phyloP scores from a whole-genome alignment of 345 rosid genomes.

The Rubroshorea leprosula region DNA sequence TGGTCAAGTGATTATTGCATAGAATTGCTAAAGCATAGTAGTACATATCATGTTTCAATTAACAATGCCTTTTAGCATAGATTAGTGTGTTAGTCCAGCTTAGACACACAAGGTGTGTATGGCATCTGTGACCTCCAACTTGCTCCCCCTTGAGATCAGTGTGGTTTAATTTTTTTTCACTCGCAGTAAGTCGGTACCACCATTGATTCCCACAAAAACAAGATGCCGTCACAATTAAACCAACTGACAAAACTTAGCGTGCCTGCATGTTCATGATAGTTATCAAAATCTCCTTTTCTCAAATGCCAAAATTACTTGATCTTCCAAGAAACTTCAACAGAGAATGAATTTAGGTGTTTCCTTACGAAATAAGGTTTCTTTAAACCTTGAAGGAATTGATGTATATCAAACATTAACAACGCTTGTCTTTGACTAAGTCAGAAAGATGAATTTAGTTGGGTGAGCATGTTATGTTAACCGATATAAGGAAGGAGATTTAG shows the following conservation, averaged over 20 bases:
- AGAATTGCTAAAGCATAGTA: constrained; percentile 19
- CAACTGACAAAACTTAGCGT: background rate
- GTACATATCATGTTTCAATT: constrained; percentile 6
- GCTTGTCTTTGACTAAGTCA: no score
- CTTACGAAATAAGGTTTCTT: no score
- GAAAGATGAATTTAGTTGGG: no score
- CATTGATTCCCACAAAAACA: background rate
- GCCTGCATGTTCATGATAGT: background rate
- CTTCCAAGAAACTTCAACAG: no score
- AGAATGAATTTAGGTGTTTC: no score
- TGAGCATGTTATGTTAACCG: no score
- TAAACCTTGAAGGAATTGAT: no score
- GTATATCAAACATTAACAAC: no score
- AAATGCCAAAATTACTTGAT: background rate
- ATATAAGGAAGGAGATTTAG: no score
- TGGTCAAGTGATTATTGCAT: constrained; percentile 31
- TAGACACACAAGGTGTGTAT: background rate
- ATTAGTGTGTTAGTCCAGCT: constrained; percentile 2
- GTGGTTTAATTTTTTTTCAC: background rate
- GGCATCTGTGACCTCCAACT: constrained; percentile 20
- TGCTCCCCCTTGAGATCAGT: constrained; percentile 20
- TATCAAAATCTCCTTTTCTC: background rate
- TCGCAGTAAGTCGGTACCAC: constrained; percentile 9
- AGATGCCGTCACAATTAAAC: background rate
- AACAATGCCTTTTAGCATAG: background rate